Percentiles rank a stretch among this genome's conserved stretches.
phyloP scores from a whole-genome alignment of 2,329 filamentous ascomycete genomes.

The Sporothrix variecibatus region DNA sequence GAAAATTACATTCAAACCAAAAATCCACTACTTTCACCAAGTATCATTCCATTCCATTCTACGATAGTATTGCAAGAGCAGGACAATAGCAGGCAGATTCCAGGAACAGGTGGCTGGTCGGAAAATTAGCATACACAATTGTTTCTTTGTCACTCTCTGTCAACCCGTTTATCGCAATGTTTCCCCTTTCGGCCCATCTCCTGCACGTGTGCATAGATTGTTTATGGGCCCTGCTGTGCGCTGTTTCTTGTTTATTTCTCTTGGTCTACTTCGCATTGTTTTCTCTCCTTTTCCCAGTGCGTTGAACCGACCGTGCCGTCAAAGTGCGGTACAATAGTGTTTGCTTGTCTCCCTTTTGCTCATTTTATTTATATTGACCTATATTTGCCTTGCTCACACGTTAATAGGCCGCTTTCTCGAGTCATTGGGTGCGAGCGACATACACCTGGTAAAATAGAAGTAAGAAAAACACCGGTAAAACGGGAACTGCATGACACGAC shows the following conservation, averaged over 20 bases:
- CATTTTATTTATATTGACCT: constrained; percentile 17
- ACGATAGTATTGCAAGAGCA: not conserved
- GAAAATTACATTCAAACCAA: too few relatives aligned
- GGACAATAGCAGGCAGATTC: not conserved
- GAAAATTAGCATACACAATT: not conserved
- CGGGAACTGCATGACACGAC: not conserved
- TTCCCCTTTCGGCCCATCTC: not conserved
- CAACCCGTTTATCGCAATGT: not conserved
- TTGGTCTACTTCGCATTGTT: not conserved
- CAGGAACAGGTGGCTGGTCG: not conserved
- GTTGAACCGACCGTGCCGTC: not conserved
- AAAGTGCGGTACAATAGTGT: not conserved
- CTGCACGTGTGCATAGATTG: constrained; percentile 9
- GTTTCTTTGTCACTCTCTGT: not conserved
- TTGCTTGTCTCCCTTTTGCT: not conserved
- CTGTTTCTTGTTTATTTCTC: not conserved
- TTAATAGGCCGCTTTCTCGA: not conserved
- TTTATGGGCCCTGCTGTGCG: not conserved
- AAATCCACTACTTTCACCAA: too few relatives aligned
- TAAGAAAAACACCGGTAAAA: not conserved
- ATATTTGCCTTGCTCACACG: not conserved
- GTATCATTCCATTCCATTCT: not conserved
- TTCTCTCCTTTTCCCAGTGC: not conserved
- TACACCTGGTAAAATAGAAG: not conserved
- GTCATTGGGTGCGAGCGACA: not conserved